Evolutionary conservation across 192 early-diverging fungal species (phyloP).

Genomic region (Linnemannia schmuckeri): DNA sequence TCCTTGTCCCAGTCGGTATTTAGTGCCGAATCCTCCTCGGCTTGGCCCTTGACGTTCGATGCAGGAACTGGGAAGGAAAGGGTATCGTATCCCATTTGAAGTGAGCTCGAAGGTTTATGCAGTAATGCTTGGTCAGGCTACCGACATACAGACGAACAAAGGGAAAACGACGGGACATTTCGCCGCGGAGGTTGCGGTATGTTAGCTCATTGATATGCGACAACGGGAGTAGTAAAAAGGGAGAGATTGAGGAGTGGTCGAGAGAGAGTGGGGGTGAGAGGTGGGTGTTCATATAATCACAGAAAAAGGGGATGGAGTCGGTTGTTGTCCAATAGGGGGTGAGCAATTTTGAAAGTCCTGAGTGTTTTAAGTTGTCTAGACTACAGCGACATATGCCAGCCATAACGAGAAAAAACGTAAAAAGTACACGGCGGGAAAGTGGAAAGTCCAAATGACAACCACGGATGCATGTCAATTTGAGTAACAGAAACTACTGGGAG

Average conservation of each 20-base stretch:
- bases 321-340: neutral
- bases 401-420: neutral
- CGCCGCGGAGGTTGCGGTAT: neutral
- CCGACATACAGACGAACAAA: neutral
- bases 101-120: slow-evolving; percentile 11
- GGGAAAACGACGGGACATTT: neutral
- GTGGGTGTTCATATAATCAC: neutral
- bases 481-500: neutral
- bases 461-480: neutral
- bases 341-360: neutral
- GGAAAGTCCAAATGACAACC: neutral
- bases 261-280: neutral
- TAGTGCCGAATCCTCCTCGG: neutral
- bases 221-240: neutral
- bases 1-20: slow-evolving; percentile 2
- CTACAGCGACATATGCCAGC: neutral
- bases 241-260: neutral
- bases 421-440: neutral
- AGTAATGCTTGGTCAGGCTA: neutral
- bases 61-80: neutral
- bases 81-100: neutral
- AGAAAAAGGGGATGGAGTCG: neutral
- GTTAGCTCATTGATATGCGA: neutral
- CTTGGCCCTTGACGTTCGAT: neutral
- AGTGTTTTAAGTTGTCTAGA: neutral